A percentile compares a stretch with the other conserved stretches of the same genome.
Conservation (phyloP, 305 asterid genomes). For the Fraxinus ornus region DNA sequence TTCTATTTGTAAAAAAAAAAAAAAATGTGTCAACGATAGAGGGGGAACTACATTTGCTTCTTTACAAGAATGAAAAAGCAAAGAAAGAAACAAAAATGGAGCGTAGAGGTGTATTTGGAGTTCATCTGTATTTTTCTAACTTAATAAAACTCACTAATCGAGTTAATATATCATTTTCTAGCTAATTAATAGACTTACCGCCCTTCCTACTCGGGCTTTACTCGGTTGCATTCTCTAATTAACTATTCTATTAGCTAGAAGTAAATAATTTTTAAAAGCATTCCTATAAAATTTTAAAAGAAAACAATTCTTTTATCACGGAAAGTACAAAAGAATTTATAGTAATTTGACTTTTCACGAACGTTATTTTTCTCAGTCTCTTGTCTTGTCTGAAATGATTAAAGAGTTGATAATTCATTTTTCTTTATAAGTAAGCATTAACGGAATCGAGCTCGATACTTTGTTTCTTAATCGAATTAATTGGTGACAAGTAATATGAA, state of each 20-base stretch:
- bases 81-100: slow-evolving; percentile 3
- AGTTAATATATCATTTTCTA: background rate
- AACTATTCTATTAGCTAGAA: background rate
- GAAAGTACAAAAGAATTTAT: too few species aligned
- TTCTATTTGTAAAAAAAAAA: slow-evolving; percentile 14
- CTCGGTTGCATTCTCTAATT: background rate
- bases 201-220: background rate
- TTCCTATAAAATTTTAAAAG: background rate
- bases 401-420: background rate
- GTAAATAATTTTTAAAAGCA: background rate
- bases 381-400: background rate
- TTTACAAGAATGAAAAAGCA: slow-evolving; percentile 22
- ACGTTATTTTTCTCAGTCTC: background rate
- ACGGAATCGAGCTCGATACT: background rate
- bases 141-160: too few species aligned
- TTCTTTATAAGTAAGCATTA: slow-evolving; percentile 2
- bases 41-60: slow-evolving; percentile 16
- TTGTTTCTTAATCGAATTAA: background rate
- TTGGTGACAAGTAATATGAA: slow-evolving; percentile 12
- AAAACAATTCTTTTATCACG: background rate
- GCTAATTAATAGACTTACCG: background rate
- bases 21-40: slow-evolving; percentile 18
- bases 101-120: background rate
- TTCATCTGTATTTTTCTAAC: too few species aligned
- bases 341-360: background rate